Percentiles rank a stretch among this genome's conserved stretches.
Conservation (phyloP, 2,329 filamentous ascomycete species). For the Fusarium sp. region DNA sequence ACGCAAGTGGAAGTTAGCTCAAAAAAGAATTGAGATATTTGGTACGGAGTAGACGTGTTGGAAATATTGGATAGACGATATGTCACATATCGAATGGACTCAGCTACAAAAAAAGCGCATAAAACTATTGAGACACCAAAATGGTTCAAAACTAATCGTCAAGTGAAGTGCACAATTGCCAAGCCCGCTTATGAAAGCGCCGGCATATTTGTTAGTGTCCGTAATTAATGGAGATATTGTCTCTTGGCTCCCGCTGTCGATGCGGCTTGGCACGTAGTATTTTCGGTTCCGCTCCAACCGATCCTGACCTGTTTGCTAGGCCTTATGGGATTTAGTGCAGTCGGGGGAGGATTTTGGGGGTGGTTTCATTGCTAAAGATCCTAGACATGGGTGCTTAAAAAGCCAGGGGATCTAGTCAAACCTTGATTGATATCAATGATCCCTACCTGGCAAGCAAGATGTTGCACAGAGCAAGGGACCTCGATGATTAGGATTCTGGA, state of each 20-base stretch:
- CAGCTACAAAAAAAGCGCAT: neutral
- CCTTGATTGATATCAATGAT: neutral
- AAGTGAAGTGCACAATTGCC: neutral
- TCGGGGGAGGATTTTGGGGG: neutral
- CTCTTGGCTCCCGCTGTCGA: neutral
- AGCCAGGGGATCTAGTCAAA: neutral
- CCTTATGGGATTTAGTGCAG: neutral
- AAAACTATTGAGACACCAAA: neutral
- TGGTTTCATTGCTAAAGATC: constrained; percentile 30
- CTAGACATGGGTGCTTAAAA: constrained; percentile 5
- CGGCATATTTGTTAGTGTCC: neutral
- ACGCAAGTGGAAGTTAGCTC: constrained; percentile 49
- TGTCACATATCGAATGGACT: neutral
- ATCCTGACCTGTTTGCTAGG: neutral
- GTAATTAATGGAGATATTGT: constrained; percentile 5
- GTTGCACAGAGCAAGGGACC: neutral
- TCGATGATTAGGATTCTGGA: neutral
- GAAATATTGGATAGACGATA: neutral
- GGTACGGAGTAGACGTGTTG: neutral
- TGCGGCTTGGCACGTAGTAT: neutral
- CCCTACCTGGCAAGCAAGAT: neutral
- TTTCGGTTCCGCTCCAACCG: constrained; percentile 19
- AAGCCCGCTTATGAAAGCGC: neutral
- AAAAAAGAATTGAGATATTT: neutral
- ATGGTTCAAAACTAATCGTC: neutral